phyloP scores from a whole-genome alignment of 2,329 filamentous ascomycete species.

The Colletotrichum zoysiae region DNA sequence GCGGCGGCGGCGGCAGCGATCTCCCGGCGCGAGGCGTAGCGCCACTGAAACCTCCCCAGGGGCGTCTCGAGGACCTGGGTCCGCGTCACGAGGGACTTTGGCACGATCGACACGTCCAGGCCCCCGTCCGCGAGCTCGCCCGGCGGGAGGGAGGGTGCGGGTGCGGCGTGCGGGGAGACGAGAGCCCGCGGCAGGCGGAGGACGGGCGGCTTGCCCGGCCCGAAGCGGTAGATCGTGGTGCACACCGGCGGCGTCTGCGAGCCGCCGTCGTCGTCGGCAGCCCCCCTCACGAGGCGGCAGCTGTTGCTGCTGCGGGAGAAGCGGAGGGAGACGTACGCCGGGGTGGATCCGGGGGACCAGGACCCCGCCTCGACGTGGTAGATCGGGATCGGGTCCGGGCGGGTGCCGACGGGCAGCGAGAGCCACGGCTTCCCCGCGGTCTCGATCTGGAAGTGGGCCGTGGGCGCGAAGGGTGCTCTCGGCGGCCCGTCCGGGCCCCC shows the following conservation, averaged over 20 bases:
- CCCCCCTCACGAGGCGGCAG: slow-evolving; percentile 59
- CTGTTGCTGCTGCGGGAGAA: slow-evolving; percentile 60
- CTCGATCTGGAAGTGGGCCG: slow-evolving; percentile 62
- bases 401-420: slow-evolving; percentile 56
- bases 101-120: slow-evolving; percentile 45
- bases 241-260: slow-evolving; percentile 51
- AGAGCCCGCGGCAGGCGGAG: slow-evolving; percentile 50
- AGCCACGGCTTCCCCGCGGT: slow-evolving; percentile 58
- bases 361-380: slow-evolving; percentile 53
- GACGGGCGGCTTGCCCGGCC: slow-evolving; percentile 64
- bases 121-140: slow-evolving; percentile 43
- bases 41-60: slow-evolving; percentile 67
- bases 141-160: neutral
- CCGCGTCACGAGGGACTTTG: slow-evolving; percentile 60
- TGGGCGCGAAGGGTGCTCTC: slow-evolving; percentile 54
- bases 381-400: slow-evolving; percentile 56
- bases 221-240: slow-evolving; percentile 68
- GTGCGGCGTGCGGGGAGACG: neutral
- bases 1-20: slow-evolving; percentile 50
- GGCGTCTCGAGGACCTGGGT: slow-evolving; percentile 60
- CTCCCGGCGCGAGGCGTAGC: slow-evolving; percentile 64
- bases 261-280: slow-evolving; percentile 50
- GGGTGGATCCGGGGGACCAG: slow-evolving; percentile 18
- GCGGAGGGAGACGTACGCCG: slow-evolving; percentile 64
- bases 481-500: neutral